Base-by-base conservation (phyloP, 2,329 filamentous ascomycete species). In the Penicillium sp. region DNA sequence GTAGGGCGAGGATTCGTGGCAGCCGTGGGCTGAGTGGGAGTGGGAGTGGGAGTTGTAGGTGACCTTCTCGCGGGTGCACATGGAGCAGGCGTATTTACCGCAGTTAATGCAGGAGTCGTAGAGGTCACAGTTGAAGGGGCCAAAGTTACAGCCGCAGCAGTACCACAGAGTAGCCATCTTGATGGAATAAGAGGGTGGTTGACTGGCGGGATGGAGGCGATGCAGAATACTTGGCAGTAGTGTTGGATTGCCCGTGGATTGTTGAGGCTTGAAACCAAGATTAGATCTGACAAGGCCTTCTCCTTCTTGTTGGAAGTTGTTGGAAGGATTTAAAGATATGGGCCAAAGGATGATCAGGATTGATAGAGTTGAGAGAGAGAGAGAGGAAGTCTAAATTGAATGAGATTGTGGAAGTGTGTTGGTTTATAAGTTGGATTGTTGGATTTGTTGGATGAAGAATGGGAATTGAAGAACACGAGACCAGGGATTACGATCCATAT, bases 91-190 rank as follows among this genome's bases (percentile, higher is more conserved):
- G 8, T 7, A 8, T 6, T 1, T 38, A 19, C 64, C 60, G 55
- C 75, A 77, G 54, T 65, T 59, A 30, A 71, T 65, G 58, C 74
- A 76, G 48, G 64, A 40, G 28, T 60, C 54, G 65, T 74, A 66
- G 49, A 71, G 62, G 6, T 45, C 59, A 3, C 65, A 46, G 45
- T 68, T 67, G 68, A 72, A 70, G 58, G 75, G 75, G 28, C 75
- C 75, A 52, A 70, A 71, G 35, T 59, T 55, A 65, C 75, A 78
- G 5, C 62, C 46, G 52, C 74, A 76, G 63, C 75, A 78, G 59
- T 71, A 72, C 75, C 75, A 78, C 26, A 71, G 54, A 13, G 62
- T 63, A 35, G 67, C 52, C 66, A 68, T 70, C 14, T 13, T 59
- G 42, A 42, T 54, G 25, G 43, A 2, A 30, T 51, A 40, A 43